Base-by-base conservation (phyloP, 495 filamentous ascomycete genomes). In the Cudoniella acicularis region DNA sequence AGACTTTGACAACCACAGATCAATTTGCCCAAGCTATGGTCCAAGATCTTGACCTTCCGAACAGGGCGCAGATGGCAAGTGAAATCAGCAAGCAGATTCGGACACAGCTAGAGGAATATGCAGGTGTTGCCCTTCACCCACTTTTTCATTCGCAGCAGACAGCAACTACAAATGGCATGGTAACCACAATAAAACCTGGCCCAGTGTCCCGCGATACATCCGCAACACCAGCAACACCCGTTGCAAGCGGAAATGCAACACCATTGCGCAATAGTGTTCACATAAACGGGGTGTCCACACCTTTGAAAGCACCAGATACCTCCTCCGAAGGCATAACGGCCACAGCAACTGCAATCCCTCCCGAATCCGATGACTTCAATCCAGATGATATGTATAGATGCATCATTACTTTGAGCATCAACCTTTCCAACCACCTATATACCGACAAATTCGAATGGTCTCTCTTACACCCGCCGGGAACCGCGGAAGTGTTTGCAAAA, bases 401-500 rank as follows among this genome's bases (percentile, higher is more conserved):
- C 68, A 86, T 98, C 69, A 83, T 98, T 66, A 90, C 79, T 50
- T 81, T 99, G 21, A 96, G 89, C 70, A 91, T 99, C 65, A 96
- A 96, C 63, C 81, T 98, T 20, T 87, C 89, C 51, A 96, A 96
- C 60, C 86, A 88, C 56, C 84, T 98, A 17, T 98, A 96, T 72
- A 93, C 89, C 3, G 94, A 99, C 79, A 96, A 90, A 70, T 98
- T 99, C 64, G 94, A 99, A 69, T 99, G 94, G 94, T 97, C 94
- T 17, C 77, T 99, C 3, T 81, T 97, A 9, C 91, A 97, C 68
- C 91, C 92, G 2, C 86, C 89, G 0, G 92, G 95, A 13, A 87
- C 94, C 54, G 90, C 94, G 10, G 94, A 99, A 71, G 82, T 86
- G 41, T 98, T 98, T 71, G 95, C 94, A 47, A 89, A 89, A 64